Conservation (phyloP, 768 basidiomycete genomes). For the Heimioporus sp. region DNA sequence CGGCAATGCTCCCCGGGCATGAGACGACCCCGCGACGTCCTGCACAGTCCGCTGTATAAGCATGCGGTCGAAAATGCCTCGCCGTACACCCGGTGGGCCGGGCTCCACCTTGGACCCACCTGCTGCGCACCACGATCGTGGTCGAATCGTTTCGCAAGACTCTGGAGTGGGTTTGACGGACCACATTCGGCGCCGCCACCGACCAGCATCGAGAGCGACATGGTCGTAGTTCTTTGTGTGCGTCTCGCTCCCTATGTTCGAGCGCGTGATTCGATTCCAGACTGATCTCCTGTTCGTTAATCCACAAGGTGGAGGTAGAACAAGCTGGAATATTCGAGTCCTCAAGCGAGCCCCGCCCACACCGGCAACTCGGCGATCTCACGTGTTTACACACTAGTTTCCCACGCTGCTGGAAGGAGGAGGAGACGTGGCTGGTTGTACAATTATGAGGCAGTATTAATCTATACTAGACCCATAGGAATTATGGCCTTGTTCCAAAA, state of each 20-base stretch:
- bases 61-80: not conserved
- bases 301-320: not conserved
- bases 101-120: slow-evolving; percentile 38
- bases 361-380: slow-evolving; percentile 12
- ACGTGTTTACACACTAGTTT: slow-evolving; percentile 8
- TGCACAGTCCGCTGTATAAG: slow-evolving; percentile 25
- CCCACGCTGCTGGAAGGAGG: not conserved
- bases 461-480: slow-evolving; percentile 27
- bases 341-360: no score
- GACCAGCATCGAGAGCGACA: slow-evolving; percentile 81
- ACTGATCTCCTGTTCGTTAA: not conserved
- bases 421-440: slow-evolving; percentile 9
- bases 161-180: slow-evolving; percentile 79
- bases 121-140: slow-evolving; percentile 78
- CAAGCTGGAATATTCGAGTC: not conserved
- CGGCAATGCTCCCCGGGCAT: slow-evolving; percentile 41
- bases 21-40: slow-evolving; percentile 68
- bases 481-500: slow-evolving; percentile 17
- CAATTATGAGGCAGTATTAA: slow-evolving; percentile 27
- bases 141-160: slow-evolving; percentile 76
- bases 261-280: not conserved
- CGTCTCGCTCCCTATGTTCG: not conserved
- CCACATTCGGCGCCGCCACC: slow-evolving; percentile 73
- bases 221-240: slow-evolving; percentile 23
- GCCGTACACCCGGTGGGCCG: slow-evolving; percentile 2